Base-by-base conservation (phyloP, 306 rosid genomes). In the Ceratonia siliqua region DNA sequence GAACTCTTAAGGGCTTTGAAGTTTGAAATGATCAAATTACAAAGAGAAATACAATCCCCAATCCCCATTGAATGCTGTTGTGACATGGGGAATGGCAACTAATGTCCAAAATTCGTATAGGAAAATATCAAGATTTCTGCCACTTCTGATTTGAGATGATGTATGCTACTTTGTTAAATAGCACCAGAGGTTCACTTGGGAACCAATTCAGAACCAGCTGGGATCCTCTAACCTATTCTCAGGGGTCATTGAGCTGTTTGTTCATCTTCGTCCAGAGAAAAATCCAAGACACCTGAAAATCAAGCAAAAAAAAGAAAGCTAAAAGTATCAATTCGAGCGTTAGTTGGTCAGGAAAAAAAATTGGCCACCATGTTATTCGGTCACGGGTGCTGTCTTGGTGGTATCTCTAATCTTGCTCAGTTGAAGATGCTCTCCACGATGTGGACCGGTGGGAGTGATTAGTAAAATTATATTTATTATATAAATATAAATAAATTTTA, bases 301-400 rank as follows among this genome's bases (percentile, higher is more conserved):
- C 14, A 0, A 20, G 33, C 14, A 7, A 70, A 48, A 45, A 27
- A 22, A 7, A 70, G 36, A 45, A 27, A 22, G 4, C 1, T n/a
- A 2, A 4, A 2, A 35, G 18, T 24, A 33, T 21, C 55, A 25
- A 10, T 24, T 59, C 20, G 32, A 2, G 35, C 17, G 20, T 3
- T 61, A 74, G 28, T 18, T 58, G 17, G 35, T 5, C 13, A 15
- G 5, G 18, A 32, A 15, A 59, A 59, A 15, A 17, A 15, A 1
- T 5, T 24, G 11, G 13, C 2, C 46, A 41, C 46, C 4, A 4
- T 15, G 21, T 46, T n/a, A 15, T 53, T 22, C 55, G 30, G 27
- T 78, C 78, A 78, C 73, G 68, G 61, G 73, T n/a, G 6, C 52
- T 1, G 1, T 17, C 10, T 11, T 13, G 52, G 52, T 2, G 18